phyloP scores from a whole-genome alignment of 805 yeast species.

The Ogataea philodendri region DNA sequence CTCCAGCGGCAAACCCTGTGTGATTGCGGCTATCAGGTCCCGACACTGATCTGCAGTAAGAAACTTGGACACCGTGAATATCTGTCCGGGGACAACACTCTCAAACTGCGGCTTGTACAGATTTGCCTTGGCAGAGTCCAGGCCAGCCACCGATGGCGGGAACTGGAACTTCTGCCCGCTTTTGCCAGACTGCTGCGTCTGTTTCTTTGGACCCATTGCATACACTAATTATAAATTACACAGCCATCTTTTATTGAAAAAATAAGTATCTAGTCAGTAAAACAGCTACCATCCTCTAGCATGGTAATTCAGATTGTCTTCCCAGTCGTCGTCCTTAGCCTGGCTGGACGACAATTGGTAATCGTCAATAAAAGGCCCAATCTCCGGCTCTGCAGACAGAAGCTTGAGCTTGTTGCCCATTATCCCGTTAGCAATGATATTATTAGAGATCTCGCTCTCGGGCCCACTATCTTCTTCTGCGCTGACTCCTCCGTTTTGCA shows the following conservation, averaged over 20 bases:
- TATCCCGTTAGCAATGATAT: constrained; percentile 29
- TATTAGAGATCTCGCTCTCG: constrained; percentile 13
- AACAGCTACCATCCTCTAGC: constrained; percentile 40
- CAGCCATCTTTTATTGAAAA: constrained; percentile 1
- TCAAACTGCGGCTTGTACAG: constrained; percentile 14
- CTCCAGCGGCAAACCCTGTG: constrained; percentile 30
- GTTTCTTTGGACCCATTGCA: no score
- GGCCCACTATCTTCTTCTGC: constrained; percentile 6
- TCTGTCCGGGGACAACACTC: constrained; percentile 35
- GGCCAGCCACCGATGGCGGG: constrained; percentile 7
- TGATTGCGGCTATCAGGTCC: constrained; percentile 37
- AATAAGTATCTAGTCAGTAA: not conserved
- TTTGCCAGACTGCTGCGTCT: not conserved
- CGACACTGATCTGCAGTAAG: constrained; percentile 38
- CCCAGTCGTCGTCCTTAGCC: constrained; percentile 23
- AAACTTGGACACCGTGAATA: constrained; percentile 41
- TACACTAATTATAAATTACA: no score
- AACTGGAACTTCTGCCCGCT: constrained; percentile 2
- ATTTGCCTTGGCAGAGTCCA: not conserved
- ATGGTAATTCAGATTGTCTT: constrained; percentile 39
- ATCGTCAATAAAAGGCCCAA: constrained; percentile 17
- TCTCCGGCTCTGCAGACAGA: constrained; percentile 22
- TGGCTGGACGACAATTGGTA: constrained; percentile 3
- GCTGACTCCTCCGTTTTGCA: constrained; percentile 2
- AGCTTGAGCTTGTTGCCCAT: constrained; percentile 29